These are phyloP conservation scores for Ceriops decandra DNA, from an alignment of 345 rosid species.

Conservation along the genomic window DNA sequence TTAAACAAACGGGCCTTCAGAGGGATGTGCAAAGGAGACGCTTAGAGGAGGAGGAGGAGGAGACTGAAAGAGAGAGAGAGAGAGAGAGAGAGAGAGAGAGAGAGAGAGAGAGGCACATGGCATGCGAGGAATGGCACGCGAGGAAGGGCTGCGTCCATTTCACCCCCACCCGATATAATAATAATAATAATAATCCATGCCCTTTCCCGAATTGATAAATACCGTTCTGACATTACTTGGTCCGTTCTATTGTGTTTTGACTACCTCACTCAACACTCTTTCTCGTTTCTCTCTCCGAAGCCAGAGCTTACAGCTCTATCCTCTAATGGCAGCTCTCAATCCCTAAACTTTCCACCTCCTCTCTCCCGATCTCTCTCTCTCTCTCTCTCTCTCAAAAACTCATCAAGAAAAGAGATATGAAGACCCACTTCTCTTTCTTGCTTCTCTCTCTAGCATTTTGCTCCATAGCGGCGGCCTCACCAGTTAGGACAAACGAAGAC, in stretches of 20 bases:
- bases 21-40: too few relatives aligned
- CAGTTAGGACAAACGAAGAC: conserved; percentile 26
- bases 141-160: too few relatives aligned
- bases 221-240: too few relatives aligned
- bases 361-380: not conserved
- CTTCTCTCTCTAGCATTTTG: conserved; percentile 5
- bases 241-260: not conserved
- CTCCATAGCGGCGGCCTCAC: conserved; percentile 7
- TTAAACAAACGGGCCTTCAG: too few relatives aligned
- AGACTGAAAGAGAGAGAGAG: too few relatives aligned
- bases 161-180: too few relatives aligned
- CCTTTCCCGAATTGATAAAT: too few relatives aligned
- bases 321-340: conserved; percentile 17
- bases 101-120: too few relatives aligned
- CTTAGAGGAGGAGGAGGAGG: too few relatives aligned
- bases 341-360: not conserved
- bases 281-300: not conserved
- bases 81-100: too few relatives aligned
- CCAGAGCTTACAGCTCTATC: conserved; percentile 12
- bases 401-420: conserved; percentile 9
- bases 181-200: too few relatives aligned
- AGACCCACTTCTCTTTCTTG: conserved; percentile 9
- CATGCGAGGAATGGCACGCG: too few relatives aligned
- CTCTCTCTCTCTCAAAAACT: not conserved
- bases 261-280: not conserved